These are phyloP conservation scores for Magnusiomyces magnusii DNA, from an alignment of 1,139 yeast genomes.

Conservation along the genomic window DNA sequence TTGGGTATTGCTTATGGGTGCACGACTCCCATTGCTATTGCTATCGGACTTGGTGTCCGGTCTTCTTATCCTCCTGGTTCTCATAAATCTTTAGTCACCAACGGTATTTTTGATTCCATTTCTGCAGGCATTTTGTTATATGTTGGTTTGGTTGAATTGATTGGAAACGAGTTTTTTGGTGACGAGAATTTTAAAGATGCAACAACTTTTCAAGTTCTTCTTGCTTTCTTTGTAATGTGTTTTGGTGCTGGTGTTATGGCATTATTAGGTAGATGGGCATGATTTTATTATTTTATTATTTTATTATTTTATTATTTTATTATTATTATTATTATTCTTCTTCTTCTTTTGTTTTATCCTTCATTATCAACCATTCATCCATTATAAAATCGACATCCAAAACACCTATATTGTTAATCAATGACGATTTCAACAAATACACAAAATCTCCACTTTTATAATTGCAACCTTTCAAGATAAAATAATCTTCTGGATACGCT, in stretches of 20 bases:
- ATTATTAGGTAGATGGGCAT: constrained; percentile 84
- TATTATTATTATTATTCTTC: neutral
- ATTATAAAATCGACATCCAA: constrained; percentile 18
- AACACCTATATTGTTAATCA: constrained; percentile 18
- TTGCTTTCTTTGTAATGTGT: constrained; percentile 39
- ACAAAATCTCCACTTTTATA: constrained; percentile 24
- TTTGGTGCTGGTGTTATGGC: constrained; percentile 83
- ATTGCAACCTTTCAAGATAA: constrained; percentile 20
- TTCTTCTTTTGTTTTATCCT: neutral
- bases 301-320: neutral
- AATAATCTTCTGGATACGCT: constrained; percentile 23
- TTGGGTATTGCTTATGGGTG: constrained; percentile 54
- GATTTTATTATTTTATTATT: constrained; percentile 16
- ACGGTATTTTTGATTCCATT: constrained; percentile 74
- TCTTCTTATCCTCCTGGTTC: constrained; percentile 51
- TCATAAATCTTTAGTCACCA: constrained; percentile 56
- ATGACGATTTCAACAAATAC: constrained; percentile 21
- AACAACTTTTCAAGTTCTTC: constrained; percentile 34
- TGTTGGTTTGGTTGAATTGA: constrained; percentile 78
- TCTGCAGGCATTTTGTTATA: constrained; percentile 82
- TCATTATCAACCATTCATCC: constrained; percentile 15
- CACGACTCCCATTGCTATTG: constrained; percentile 80
- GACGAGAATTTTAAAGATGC: constrained; percentile 26
- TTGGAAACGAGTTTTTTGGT: constrained; percentile 83
- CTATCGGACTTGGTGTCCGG: constrained; percentile 81